Evolutionary conservation across 495 filamentous ascomycete genomes (phyloP), one percentile per base, ranked within the genome.

Genomic region (Mytilinidion resinicola): DNA sequence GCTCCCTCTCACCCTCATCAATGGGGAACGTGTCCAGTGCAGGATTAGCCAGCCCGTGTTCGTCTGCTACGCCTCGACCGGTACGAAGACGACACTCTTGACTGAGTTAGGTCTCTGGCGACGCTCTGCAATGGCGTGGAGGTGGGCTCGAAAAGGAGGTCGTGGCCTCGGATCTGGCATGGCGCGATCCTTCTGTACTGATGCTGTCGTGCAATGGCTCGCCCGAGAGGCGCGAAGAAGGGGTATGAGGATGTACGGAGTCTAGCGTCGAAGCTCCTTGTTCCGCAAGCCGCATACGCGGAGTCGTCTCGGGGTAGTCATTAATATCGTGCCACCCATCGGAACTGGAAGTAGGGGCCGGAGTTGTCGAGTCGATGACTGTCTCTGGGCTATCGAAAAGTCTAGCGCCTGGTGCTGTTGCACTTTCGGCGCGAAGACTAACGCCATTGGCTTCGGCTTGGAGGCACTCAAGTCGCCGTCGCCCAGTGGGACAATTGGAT

Each of bases 11-110:
- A 33, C 33, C 51, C 11, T 38, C 17, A 53, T 53, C 34, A 35
- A 53, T 1, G 6, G 34, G 3, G 20, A n/a, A 9, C 2, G 51
- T 53, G 20, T 35, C 7, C n/a, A 37, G 51, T 41, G n/a, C 34
- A 53, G n/a, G 34, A 39, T 15, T 3, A 38, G 38, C 51, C 14
- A 53, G 51, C 30, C 21, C 35, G 14, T 53, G 9, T 19, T 53
- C 51, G 51, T 53, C 48, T 51, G 48, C 48, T 21, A 33, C 48
- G 19, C 19, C 25, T 51, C 19, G 48, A 33, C 19, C 48, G 48
- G 48, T 51, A 51, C 33, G 19, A 51, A 9, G 25, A 51, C 14
- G 48, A 51, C 25, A n/a, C 48, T 51, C 48, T 51, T 51, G 48
- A 33, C 48, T 51, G 48, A 51, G 48, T 21, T 33, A 21, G 48